Percentiles rank a stretch among this genome's conserved stretches.
These are phyloP conservation scores for Anethum foeniculum DNA, from an alignment of 140 eudicot genomes.

Conservation along the genomic window DNA sequence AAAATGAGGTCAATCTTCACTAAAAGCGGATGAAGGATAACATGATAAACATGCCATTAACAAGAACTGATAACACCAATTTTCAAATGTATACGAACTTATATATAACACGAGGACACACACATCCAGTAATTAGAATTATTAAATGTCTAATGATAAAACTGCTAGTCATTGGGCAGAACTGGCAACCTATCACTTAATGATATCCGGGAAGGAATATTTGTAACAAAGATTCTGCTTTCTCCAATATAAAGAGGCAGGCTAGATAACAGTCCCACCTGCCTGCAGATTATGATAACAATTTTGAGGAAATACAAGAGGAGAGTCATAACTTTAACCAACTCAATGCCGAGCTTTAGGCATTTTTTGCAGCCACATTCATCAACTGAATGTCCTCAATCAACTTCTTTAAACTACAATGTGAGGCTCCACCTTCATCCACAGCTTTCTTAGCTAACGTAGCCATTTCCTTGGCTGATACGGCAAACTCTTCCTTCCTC, in stretches of 20 bases:
- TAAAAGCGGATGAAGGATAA: not conserved
- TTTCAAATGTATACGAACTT: too few species aligned
- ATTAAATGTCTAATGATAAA: too few species aligned
- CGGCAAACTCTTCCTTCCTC: slow-evolving; percentile 29
- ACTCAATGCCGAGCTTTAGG: not conserved
- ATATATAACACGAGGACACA: too few species aligned
- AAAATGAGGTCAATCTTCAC: slow-evolving; percentile 39
- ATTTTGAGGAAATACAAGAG: not conserved
- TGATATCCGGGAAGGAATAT: too few species aligned
- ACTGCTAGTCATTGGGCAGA: too few species aligned
- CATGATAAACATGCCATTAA: too few species aligned
- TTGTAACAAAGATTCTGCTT: not conserved
- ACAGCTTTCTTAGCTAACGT: slow-evolving; percentile 25
- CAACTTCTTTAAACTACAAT: slow-evolving; percentile 23
- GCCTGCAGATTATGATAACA: not conserved
- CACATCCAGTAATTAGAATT: too few species aligned
- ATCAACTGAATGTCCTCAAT: slow-evolving; percentile 40
- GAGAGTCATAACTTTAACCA: not conserved
- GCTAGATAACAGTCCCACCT: not conserved
- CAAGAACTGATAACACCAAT: too few species aligned
- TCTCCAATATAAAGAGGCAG: not conserved
- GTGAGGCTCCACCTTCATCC: slow-evolving; percentile 46
- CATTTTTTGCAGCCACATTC: slow-evolving; percentile 15
- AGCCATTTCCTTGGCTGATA: slow-evolving; percentile 27
- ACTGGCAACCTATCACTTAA: too few species aligned